Conservation (phyloP, 805 yeast genomes). For the Candida suzukii region DNA sequence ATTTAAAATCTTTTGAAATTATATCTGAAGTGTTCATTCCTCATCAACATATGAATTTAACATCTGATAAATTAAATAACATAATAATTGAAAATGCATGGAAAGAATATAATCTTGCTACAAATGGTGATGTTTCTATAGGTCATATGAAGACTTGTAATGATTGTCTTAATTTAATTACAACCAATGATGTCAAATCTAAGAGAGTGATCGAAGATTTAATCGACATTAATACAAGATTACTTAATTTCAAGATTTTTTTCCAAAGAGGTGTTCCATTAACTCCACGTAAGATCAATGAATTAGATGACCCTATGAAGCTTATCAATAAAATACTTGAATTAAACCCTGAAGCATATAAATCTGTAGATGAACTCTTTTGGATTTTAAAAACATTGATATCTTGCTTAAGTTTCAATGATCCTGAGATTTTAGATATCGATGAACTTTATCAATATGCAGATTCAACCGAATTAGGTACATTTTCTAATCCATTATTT, state of each 20-base stretch:
- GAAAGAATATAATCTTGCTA: conserved; percentile 20
- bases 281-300: conserved; percentile 19
- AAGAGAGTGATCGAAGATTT: conserved; percentile 8
- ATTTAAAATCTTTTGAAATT: conserved; percentile 12
- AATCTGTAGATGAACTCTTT: conserved; percentile 34
- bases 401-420: conserved; percentile 27
- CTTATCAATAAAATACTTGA: conserved; percentile 33
- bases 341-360: conserved; percentile 45
- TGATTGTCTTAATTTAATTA: conserved; percentile 13
- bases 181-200: neutral
- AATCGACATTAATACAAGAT: conserved; percentile 13
- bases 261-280: conserved; percentile 23
- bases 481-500: conserved; percentile 18
- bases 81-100: conserved; percentile 14
- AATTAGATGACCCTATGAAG: conserved; percentile 16
- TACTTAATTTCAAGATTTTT: conserved; percentile 22
- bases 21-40: conserved; percentile 10
- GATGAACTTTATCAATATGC: conserved; percentile 4
- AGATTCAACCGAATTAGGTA: conserved; percentile 2
- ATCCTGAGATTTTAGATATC: neutral
- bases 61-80: conserved; percentile 1
- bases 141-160: conserved; percentile 19
- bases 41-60: conserved; percentile 14
- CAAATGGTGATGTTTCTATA: conserved; percentile 19
- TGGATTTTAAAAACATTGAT: conserved; percentile 34